These are phyloP conservation scores for Juglanconis sp. DNA, from an alignment of 2,329 filamentous ascomycete genomes.

Conservation along the genomic window DNA sequence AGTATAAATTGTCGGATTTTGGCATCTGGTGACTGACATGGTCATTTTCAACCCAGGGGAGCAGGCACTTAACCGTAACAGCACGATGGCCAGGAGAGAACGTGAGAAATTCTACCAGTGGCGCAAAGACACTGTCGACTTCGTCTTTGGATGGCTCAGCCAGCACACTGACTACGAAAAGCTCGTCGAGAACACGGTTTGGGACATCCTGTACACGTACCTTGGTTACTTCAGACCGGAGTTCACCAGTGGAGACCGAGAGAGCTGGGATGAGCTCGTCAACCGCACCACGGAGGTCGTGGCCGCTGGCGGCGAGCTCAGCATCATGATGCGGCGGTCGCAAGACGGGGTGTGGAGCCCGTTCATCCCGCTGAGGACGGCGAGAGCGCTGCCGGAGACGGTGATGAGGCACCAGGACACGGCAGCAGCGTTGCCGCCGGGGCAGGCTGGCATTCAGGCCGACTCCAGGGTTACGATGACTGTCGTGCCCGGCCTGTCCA, in stretches of 20 bases:
- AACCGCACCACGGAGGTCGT: background rate
- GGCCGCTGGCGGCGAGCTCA: background rate
- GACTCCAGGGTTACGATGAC: background rate
- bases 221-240: background rate
- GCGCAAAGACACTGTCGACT: conserved; percentile 3
- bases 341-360: conserved; percentile 2
- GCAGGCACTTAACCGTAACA: background rate
- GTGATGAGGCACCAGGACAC: background rate
- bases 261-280: background rate
- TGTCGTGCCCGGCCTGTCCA: conserved; percentile 1
- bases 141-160: background rate
- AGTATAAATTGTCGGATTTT: background rate
- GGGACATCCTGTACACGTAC: conserved; percentile 1
- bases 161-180: background rate
- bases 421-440: background rate
- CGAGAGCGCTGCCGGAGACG: background rate
- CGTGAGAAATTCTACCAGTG: background rate
- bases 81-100: background rate
- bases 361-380: background rate
- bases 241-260: background rate
- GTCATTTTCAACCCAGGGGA: background rate
- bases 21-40: background rate
- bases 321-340: conserved; percentile 5
- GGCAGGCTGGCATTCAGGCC: background rate
- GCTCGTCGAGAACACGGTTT: background rate